Evolutionary conservation across 2,329 filamentous ascomycete genomes (phyloP).

Genomic region (Colletotrichum trifolii): DNA sequence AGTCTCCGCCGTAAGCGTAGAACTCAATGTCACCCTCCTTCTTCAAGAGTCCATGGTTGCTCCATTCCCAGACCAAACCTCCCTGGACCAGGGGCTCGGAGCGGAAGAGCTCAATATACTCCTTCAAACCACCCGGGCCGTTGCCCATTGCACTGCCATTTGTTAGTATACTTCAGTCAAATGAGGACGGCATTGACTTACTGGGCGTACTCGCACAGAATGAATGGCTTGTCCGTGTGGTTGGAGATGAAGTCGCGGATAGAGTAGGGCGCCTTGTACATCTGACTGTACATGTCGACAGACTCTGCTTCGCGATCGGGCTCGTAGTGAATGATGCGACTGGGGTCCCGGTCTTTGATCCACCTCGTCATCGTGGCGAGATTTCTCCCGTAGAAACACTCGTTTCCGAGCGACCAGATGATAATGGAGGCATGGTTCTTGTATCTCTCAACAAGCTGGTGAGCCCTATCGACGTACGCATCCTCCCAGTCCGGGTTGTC

Average conservation of each 20-base stretch:
- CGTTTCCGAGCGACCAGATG: constrained; percentile 79
- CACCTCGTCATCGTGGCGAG: constrained; percentile 74
- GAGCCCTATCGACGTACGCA: constrained; percentile 74
- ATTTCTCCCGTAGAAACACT: constrained; percentile 76
- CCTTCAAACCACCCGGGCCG: constrained; percentile 73
- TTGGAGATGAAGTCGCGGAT: constrained; percentile 52
- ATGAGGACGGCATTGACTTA: not conserved
- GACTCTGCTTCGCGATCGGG: constrained; percentile 67
- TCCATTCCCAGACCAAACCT: constrained; percentile 74
- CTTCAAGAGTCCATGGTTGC: constrained; percentile 63
- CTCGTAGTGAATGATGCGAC: constrained; percentile 73
- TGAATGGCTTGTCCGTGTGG: constrained; percentile 62
- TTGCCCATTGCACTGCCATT: constrained; percentile 72
- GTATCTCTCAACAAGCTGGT: constrained; percentile 69
- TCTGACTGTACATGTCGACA: constrained; percentile 72
- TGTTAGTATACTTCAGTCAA: not conserved
- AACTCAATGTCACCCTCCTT: constrained; percentile 55
- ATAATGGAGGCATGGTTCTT: constrained; percentile 73
- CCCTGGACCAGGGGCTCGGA: constrained; percentile 63
- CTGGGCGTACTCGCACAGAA: constrained; percentile 66
- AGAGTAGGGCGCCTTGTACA: constrained; percentile 68
- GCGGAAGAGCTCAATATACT: constrained; percentile 76
- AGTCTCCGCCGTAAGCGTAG: constrained; percentile 71
- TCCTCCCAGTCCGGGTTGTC: constrained; percentile 70
- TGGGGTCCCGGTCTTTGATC: constrained; percentile 66